Base-by-base conservation (phyloP, 148 eudicot genomes). In the Suaeda aralocaspica region DNA sequence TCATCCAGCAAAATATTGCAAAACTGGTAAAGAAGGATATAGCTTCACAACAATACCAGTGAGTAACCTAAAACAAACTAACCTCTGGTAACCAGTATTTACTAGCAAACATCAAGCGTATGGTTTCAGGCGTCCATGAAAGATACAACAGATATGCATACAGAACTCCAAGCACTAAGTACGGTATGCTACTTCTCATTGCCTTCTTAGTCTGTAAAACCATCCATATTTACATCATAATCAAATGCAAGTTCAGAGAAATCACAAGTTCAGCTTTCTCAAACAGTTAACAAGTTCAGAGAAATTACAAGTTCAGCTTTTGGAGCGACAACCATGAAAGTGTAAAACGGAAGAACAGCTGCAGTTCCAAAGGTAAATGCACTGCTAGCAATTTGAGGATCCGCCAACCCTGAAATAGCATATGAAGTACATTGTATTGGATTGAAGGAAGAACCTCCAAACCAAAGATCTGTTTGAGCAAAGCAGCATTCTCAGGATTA, bases 51-150 rank as follows among this genome's bases (percentile, higher is more conserved):
- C 29, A 8, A 9, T 51, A 24, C 52, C n/a, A 25, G 19, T 14
- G 15, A 30, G 3, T 28, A n/a, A 64, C 6, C 46, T 48, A 5
- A 62, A 55, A 67, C 22, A 57, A 60, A 73, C 84, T 56, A 39
- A 93, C 98, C 98, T 93, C 96, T 0, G 96, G 98, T 73, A 93
- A 64, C 96, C 89, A 93, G 77, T 90, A 90, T 82, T 90, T 82
- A 70, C 94, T 93, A 6, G 89, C 90, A 70, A 93, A 93, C 92
- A 93, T 87, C 61, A 84, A 69, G 39, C 75, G 82, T 44, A 88
- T 76, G 41, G 96, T 90, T 21, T 90, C 96, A 6, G 98, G 98
- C 9, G 98, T 87, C 98, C 98, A 93, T 5, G 98, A 93, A 65
- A 89, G 89, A 79, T 80, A 90, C 25, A 93, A 50, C 8, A 93